phyloP scores from a whole-genome alignment of 106 monocot genomes.

The Acorus gramineus region DNA sequence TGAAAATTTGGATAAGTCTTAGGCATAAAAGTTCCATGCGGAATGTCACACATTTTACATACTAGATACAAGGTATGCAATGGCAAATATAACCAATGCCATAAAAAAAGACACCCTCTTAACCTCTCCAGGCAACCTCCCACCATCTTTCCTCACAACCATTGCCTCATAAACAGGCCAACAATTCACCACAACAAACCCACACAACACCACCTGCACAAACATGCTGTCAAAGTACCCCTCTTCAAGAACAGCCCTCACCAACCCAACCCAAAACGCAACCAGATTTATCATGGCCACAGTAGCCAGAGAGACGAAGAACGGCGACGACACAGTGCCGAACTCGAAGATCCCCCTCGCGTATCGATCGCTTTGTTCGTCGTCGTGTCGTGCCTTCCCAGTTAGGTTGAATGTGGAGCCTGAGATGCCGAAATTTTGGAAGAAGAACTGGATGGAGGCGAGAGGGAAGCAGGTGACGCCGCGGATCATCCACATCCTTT shows the following conservation, averaged over 20 bases:
- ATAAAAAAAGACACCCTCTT: constrained; percentile 14
- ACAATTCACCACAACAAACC: constrained; percentile 40
- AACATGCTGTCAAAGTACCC: constrained; percentile 23
- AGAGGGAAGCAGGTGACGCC: constrained; percentile 38
- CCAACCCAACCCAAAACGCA: constrained; percentile 23
- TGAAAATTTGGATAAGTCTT: too few relatives aligned
- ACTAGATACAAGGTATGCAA: constrained; percentile 11
- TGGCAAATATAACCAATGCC: constrained; percentile 8
- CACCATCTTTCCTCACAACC: constrained; percentile 40
- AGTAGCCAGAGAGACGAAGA: constrained; percentile 38
- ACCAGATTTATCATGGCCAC: constrained; percentile 34
- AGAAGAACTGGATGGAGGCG: constrained; percentile 22
- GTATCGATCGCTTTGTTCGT: constrained; percentile 28
- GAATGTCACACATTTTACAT: not conserved
- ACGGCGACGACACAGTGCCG: constrained; percentile 28
- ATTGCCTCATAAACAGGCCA: constrained; percentile 74
- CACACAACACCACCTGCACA: constrained; percentile 44
- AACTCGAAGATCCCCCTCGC: constrained; percentile 42
- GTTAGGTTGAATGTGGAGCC: constrained; percentile 47
- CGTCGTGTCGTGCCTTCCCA: constrained; percentile 36
- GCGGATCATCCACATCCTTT: constrained; percentile 73
- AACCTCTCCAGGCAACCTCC: constrained; percentile 39
- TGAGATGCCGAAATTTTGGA: constrained; percentile 33
- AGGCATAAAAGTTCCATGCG: not conserved
- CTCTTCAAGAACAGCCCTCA: constrained; percentile 9